Conservation (phyloP, 139 green algal species). For the Spirogloea muscicola region DNA sequence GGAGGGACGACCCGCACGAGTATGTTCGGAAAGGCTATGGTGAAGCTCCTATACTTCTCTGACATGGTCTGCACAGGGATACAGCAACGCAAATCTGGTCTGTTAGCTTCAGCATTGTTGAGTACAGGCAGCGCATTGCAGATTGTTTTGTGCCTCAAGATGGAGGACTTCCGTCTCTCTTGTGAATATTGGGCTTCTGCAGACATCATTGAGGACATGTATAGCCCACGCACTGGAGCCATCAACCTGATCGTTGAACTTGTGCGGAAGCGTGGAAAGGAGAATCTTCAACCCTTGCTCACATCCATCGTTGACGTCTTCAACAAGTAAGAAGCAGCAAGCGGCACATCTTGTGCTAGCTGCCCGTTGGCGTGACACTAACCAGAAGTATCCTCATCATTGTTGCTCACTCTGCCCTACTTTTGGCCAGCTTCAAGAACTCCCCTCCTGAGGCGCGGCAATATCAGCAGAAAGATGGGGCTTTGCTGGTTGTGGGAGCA, state of each 20-base stretch:
- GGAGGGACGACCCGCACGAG: constrained; percentile 92
- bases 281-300: constrained; percentile 29
- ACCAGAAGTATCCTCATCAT: too few relatives aligned
- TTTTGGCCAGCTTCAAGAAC: constrained; percentile 7
- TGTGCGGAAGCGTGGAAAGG: constrained; percentile 25
- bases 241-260: constrained; percentile 81
- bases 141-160: too few relatives aligned
- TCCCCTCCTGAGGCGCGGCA: constrained; percentile 38
- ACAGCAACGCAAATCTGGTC: too few relatives aligned
- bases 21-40: constrained; percentile 83
- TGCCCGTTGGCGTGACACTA: too few relatives aligned
- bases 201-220: constrained; percentile 98
- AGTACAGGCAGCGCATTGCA: too few relatives aligned
- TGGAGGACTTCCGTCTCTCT: too few relatives aligned
- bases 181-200: too few relatives aligned
- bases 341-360: background rate
- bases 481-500: constrained; percentile 78
- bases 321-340: constrained; percentile 20
- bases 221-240: constrained; percentile 79
- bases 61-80: too few relatives aligned
- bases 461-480: constrained; percentile 78
- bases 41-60: too few relatives aligned
- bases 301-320: constrained; percentile 25
- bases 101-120: too few relatives aligned
- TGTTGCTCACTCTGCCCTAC: background rate